Evolutionary conservation across 2,329 filamentous ascomycete species (phyloP).

Genomic region (Nannizziopsis barbatae): DNA sequence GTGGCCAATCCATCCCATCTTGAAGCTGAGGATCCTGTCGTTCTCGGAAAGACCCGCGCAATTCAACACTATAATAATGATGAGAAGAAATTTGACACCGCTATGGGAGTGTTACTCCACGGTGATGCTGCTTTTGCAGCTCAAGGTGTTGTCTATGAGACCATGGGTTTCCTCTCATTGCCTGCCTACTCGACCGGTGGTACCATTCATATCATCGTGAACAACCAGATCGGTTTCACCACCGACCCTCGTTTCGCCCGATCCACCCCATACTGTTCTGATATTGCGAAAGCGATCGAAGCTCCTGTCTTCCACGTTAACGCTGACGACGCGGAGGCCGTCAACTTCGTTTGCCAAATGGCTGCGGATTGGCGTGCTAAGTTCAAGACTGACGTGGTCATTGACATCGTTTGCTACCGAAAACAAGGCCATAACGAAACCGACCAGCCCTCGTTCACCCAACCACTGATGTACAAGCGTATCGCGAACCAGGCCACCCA

Average conservation of each 20-base stretch:
- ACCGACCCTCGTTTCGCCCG: slow-evolving; percentile 95
- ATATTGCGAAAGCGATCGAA: slow-evolving; percentile 98
- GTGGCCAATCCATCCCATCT: slow-evolving; percentile 98
- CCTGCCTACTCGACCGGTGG: slow-evolving; percentile 95
- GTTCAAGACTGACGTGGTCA: slow-evolving; percentile 96
- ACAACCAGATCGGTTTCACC: slow-evolving; percentile 99
- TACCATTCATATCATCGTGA: slow-evolving; percentile 92
- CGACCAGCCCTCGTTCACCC: slow-evolving; percentile 98
- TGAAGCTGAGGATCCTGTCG: slow-evolving; percentile 95
- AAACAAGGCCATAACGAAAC: slow-evolving; percentile 99
- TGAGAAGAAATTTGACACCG: slow-evolving; percentile 73
- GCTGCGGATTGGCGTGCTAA: slow-evolving; percentile 96
- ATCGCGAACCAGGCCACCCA: slow-evolving; percentile 75
- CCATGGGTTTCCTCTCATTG: slow-evolving; percentile 90
- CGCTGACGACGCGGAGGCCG: slow-evolving; percentile 92
- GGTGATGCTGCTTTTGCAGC: slow-evolving; percentile 95
- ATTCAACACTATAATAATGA: slow-evolving; percentile 99
- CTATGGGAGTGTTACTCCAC: slow-evolving; percentile 92
- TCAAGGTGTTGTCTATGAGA: slow-evolving; percentile 97
- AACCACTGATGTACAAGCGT: slow-evolving; percentile 98
- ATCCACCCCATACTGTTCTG: slow-evolving; percentile 96
- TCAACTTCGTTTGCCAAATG: slow-evolving; percentile 96
- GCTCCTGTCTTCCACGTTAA: slow-evolving; percentile 99
- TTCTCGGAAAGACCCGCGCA: slow-evolving; percentile 91
- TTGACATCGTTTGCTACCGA: slow-evolving; percentile 97